Conservation (phyloP, 2,329 filamentous ascomycete genomes). For the Trichoderma koningiopsis region DNA sequence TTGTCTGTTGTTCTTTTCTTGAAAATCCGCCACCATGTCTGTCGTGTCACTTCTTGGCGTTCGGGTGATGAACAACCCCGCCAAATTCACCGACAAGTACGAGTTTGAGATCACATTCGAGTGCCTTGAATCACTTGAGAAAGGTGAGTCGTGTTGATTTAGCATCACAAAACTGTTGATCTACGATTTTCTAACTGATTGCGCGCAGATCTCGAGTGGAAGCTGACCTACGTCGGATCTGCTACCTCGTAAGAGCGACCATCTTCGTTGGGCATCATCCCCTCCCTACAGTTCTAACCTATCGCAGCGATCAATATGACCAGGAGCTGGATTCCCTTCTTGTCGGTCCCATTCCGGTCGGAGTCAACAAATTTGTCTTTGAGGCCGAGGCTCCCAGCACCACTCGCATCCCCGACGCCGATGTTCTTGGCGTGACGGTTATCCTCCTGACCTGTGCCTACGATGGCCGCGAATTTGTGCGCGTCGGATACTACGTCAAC, state of each 20-base stretch:
- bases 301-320: constrained; percentile 82
- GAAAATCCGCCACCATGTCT: constrained; percentile 65
- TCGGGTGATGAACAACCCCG: constrained; percentile 95
- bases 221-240: constrained; percentile 97
- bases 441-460: constrained; percentile 96
- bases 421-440: constrained; percentile 95
- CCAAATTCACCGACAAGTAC: constrained; percentile 88
- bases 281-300: constrained; percentile 28
- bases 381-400: constrained; percentile 92
- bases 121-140: constrained; percentile 90
- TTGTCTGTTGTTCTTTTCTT: background rate
- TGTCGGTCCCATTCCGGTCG: constrained; percentile 94
- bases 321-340: constrained; percentile 97
- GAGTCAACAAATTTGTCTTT: constrained; percentile 98
- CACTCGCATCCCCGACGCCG: constrained; percentile 85
- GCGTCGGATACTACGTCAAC: constrained; percentile 99
- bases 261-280: constrained; percentile 26
- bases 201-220: constrained; percentile 89
- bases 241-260: constrained; percentile 80
- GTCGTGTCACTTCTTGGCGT: constrained; percentile 95
- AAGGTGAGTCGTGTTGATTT: constrained; percentile 59
- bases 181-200: constrained; percentile 30
- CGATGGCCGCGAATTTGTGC: constrained; percentile 93
- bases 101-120: constrained; percentile 99
- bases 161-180: background rate